Evolutionary conservation across 2,329 filamentous ascomycete genomes (phyloP).

Genomic region (Chaetothyriales sp.): DNA sequence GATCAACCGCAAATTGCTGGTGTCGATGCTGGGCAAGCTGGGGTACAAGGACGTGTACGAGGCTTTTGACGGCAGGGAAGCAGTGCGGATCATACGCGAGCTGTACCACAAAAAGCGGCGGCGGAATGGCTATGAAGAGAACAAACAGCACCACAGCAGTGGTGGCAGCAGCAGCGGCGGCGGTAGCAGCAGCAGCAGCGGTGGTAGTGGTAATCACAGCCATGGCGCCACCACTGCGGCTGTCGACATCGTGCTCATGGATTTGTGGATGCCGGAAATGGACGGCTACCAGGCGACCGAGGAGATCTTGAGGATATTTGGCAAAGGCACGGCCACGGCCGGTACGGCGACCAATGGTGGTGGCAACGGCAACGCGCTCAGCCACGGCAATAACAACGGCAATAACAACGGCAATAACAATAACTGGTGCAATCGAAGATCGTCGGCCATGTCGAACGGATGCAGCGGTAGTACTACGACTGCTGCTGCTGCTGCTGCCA

Average conservation of each 20-base stretch:
- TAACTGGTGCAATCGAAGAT: no score
- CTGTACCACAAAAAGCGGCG: conserved; percentile 20
- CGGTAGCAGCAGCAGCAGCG: not conserved
- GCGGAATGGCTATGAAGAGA: conserved; percentile 3
- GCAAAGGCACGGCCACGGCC: conserved; percentile 21
- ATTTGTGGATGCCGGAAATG: conserved; percentile 64
- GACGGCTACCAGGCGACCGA: conserved; percentile 58
- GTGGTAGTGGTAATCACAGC: no score
- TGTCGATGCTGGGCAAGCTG: conserved; percentile 53
- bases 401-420: not conserved
- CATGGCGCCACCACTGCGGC: conserved; percentile 10
- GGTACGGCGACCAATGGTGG: conserved; percentile 5
- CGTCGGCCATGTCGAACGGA: no score
- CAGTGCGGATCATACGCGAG: conserved; percentile 46
- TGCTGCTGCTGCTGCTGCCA: not conserved
- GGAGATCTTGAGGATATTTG: conserved; percentile 44
- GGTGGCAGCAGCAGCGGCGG: not conserved
- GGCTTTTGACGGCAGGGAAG: conserved; percentile 55
- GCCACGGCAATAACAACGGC: not conserved
- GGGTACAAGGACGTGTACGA: conserved; percentile 51
- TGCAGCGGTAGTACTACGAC: not conserved
- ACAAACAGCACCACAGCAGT: conserved; percentile 1
- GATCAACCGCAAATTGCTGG: conserved; percentile 54
- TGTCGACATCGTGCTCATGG: conserved; percentile 57
- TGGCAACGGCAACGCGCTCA: not conserved